Percentiles rank a stretch among this genome's conserved stretches.
Conservation (phyloP, 2,329 filamentous ascomycete species). For the Paecilomyces sp. region DNA sequence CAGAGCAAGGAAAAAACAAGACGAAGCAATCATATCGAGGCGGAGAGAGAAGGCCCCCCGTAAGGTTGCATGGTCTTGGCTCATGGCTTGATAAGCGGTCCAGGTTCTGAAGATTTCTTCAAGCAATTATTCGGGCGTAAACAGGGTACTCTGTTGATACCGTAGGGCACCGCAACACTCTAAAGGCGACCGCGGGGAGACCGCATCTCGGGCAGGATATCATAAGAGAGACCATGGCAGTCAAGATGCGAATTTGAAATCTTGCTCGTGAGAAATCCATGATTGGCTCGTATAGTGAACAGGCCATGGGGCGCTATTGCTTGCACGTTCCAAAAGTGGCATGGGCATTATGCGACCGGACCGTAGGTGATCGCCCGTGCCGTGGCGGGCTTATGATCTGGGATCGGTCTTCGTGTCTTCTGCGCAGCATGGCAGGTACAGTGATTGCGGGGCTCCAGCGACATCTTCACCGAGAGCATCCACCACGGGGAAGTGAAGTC, state of each 20-base stretch:
- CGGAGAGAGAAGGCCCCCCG: not conserved
- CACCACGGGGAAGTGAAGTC: slow-evolving; percentile 1
- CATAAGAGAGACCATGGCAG: not conserved
- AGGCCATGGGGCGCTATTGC: not conserved
- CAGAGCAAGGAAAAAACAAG: not conserved
- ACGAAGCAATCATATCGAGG: not conserved
- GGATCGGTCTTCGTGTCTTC: not conserved
- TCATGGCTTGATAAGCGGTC: not conserved
- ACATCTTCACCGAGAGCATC: slow-evolving; percentile 1
- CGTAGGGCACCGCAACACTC: not conserved
- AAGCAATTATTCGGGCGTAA: not conserved
- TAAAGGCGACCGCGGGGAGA: not conserved
- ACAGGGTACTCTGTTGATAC: not conserved
- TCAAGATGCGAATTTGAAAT: not conserved
- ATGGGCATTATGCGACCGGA: not conserved
- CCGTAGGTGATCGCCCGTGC: not conserved
- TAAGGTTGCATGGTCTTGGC: not conserved
- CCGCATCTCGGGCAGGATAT: not conserved
- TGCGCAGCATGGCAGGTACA: not conserved
- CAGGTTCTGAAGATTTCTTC: not conserved
- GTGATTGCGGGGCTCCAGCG: slow-evolving; percentile 2
- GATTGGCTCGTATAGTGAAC: not conserved
- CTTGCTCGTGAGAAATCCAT: not conserved
- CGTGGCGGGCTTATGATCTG: not conserved
- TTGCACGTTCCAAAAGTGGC: slow-evolving; percentile 1